Evolutionary conservation across 2,329 filamentous ascomycete species (phyloP).

Genomic region (Coleophoma crateriformis): DNA sequence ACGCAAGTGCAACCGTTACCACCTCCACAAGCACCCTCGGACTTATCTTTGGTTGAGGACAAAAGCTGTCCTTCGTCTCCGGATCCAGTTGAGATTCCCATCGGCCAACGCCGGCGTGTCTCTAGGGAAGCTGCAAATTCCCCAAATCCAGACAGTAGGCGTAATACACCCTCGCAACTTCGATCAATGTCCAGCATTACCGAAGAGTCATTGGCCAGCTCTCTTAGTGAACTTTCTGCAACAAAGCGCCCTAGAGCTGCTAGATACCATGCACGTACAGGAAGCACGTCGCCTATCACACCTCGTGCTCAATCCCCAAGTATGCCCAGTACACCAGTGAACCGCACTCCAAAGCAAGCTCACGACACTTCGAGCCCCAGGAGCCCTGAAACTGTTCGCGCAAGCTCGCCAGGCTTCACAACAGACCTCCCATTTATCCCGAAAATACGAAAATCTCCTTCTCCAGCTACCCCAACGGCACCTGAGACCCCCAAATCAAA

Average conservation of each 20-base stretch:
- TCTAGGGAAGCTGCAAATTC: constrained; percentile 7
- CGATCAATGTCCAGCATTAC: neutral
- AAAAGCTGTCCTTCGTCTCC: constrained; percentile 7
- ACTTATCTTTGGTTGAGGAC: neutral
- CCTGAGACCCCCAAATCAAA: constrained; percentile 5
- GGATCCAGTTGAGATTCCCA: constrained; percentile 17
- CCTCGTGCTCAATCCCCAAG: constrained; percentile 2
- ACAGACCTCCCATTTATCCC: constrained; percentile 6
- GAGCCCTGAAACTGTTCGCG: neutral
- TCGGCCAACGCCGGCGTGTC: constrained; percentile 21
- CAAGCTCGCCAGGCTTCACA: neutral
- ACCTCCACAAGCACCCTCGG: constrained; percentile 6
- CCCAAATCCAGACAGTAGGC: too few relatives aligned
- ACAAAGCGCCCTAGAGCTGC: constrained; percentile 9
- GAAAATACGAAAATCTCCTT: constrained; percentile 8
- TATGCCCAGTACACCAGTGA: neutral
- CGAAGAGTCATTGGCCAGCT: constrained; percentile 5
- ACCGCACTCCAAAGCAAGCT: neutral
- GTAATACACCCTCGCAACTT: neutral
- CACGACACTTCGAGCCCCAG: neutral
- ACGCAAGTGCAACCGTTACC: constrained; percentile 31
- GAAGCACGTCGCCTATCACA: constrained; percentile 3
- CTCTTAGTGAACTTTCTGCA: constrained; percentile 11
- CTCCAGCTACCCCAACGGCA: constrained; percentile 7
- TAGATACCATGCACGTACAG: constrained; percentile 10